Conservation (phyloP, 345 rosid species). For the Eutrema yunnanense region DNA sequence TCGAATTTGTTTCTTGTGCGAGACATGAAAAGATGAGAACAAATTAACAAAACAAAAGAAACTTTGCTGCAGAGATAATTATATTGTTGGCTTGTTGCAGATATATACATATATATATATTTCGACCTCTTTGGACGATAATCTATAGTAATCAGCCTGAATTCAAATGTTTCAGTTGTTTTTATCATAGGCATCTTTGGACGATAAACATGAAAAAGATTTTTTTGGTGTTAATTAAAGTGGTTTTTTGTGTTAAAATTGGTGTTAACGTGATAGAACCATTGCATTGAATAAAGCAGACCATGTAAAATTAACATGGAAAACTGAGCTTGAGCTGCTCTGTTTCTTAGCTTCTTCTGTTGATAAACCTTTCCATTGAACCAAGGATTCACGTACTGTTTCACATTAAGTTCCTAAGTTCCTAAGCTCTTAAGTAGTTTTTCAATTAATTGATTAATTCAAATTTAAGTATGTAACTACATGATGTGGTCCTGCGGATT, state of each 20-base stretch:
- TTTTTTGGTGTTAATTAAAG: not conserved
- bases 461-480: not conserved
- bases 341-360: too few relatives aligned
- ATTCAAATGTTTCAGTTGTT: too few relatives aligned
- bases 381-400: too few relatives aligned
- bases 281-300: not conserved
- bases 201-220: too few relatives aligned
- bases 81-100: too few relatives aligned
- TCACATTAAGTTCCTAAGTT: not conserved
- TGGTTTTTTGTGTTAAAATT: too few relatives aligned
- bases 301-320: not conserved
- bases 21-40: not conserved
- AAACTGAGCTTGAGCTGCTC: too few relatives aligned
- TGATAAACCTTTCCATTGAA: too few relatives aligned
- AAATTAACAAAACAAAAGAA: too few relatives aligned
- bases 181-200: not conserved
- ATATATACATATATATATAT: too few relatives aligned
- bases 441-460: not conserved
- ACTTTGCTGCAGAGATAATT: too few relatives aligned
- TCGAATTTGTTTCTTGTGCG: not conserved
- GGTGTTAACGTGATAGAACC: not conserved
- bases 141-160: not conserved
- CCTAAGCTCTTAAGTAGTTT: not conserved
- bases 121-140: too few relatives aligned
- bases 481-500: slow-evolving; percentile 24